A percentile compares a stretch with the other conserved stretches of the same genome.
Conservation (phyloP, 139 green algal genomes). For the Edaphochlamys debaryana region DNA sequence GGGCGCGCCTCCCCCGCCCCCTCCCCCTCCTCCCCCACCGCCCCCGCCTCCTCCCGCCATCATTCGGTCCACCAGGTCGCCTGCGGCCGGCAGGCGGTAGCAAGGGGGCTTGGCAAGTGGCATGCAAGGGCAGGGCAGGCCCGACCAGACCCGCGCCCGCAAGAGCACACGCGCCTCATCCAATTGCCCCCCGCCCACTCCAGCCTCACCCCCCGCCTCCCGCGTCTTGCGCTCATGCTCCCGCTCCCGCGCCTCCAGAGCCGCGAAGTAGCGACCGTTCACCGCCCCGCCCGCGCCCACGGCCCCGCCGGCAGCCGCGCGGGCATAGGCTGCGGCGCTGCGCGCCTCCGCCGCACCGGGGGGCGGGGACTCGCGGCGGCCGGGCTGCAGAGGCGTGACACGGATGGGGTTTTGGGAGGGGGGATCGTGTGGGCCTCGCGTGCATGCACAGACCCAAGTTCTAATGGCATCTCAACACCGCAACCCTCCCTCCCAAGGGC, state of each 20-base stretch:
- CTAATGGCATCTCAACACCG: background rate
- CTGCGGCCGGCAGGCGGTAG: background rate
- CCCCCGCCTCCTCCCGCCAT: background rate
- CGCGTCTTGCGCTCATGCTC: background rate
- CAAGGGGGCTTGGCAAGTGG: too few relatives aligned
- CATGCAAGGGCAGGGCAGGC: too few relatives aligned
- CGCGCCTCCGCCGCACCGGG: background rate
- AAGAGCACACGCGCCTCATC: too few relatives aligned
- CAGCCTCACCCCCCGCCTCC: background rate
- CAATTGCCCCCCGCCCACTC: background rate
- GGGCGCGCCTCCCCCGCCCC: background rate
- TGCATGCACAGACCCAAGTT: background rate
- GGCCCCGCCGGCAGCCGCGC: background rate
- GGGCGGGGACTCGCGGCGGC: background rate
- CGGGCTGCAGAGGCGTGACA: background rate
- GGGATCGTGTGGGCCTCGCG: background rate
- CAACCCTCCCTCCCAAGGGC: background rate
- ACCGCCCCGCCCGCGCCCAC: conserved; percentile 14
- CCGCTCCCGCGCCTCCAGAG: conserved; percentile 2
- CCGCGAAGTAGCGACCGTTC: conserved; percentile 11
- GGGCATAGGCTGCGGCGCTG: background rate
- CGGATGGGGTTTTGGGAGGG: background rate
- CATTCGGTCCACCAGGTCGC: conserved; percentile 18
- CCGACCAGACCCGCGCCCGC: background rate
- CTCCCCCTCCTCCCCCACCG: background rate